phyloP scores from a whole-genome alignment of 2,329 filamentous ascomycete genomes.

The Phyllosticta paracitricarpa region DNA sequence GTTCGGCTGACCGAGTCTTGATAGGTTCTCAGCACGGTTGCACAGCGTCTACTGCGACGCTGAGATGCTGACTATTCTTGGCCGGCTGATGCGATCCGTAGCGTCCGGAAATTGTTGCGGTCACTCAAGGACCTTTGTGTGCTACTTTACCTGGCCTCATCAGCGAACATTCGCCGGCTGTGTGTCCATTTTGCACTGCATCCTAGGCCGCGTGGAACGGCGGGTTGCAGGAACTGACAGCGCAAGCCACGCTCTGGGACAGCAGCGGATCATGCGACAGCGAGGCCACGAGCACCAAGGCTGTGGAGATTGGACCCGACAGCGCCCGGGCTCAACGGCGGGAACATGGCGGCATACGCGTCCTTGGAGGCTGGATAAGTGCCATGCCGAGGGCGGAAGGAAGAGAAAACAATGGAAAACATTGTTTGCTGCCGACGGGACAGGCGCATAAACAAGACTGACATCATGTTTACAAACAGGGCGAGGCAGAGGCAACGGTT shows the following conservation, averaged over 20 bases:
- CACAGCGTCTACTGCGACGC: not conserved
- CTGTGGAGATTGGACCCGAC: not conserved
- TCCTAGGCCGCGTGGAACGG: not conserved
- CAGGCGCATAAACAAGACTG: not conserved
- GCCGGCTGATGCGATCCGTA: not conserved
- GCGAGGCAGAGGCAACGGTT: not conserved
- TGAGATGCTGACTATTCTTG: not conserved
- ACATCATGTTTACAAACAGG: not conserved
- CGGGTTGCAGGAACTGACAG: not conserved
- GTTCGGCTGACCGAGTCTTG: not conserved
- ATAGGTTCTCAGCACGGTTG: not conserved
- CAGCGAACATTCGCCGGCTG: not conserved
- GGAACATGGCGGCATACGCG: not conserved
- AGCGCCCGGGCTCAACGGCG: not conserved
- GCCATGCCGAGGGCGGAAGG: not conserved
- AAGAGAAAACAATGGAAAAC: not conserved
- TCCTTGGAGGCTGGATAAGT: not conserved
- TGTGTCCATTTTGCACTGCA: not conserved
- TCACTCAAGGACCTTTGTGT: not conserved
- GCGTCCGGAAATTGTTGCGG: not conserved
- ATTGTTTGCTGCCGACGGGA: not conserved
- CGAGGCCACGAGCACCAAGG: not conserved
- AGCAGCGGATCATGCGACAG: not conserved
- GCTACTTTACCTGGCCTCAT: not conserved
- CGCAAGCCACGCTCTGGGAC: not conserved